A percentile compares a stretch with the other conserved stretches of the same genome.
Evolutionary conservation across 192 early-diverging fungal species (phyloP).

Genomic region (Thamnidium elegans): DNA sequence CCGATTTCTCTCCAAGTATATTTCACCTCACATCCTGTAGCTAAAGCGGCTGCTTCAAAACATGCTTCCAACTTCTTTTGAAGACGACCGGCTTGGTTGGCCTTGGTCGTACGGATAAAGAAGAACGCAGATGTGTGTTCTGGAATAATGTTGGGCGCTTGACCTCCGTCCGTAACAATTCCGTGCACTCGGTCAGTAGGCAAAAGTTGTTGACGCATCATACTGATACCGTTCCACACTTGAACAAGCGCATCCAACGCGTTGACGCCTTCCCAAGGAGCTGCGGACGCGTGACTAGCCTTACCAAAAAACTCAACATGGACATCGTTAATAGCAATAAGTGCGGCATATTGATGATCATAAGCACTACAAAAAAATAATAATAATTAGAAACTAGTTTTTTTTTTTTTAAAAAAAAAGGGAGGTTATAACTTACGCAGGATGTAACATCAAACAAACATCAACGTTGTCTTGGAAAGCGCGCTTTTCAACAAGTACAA

Average conservation of each 20-base stretch:
- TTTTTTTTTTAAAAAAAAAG: background rate
- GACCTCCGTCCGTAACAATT: slow-evolving; percentile 75
- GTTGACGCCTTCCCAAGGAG: slow-evolving; percentile 60
- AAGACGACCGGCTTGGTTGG: slow-evolving; percentile 46
- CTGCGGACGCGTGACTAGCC: slow-evolving; percentile 63
- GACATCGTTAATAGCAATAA: slow-evolving; percentile 40
- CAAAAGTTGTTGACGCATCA: slow-evolving; percentile 72
- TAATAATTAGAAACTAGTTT: background rate
- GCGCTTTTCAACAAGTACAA: slow-evolving; percentile 60
- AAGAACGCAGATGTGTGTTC: slow-evolving; percentile 57
- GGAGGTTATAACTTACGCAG: slow-evolving; percentile 42
- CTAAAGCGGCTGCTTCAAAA: slow-evolving; percentile 62
- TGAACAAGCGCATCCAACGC: slow-evolving; percentile 73
- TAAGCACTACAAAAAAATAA: slow-evolving; percentile 31
- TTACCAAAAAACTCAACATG: slow-evolving; percentile 68
- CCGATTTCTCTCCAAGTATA: slow-evolving; percentile 40
- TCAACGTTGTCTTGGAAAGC: slow-evolving; percentile 68
- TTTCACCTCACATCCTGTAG: slow-evolving; percentile 66
- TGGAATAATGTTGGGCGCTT: slow-evolving; percentile 63
- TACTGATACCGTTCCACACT: slow-evolving; percentile 61
- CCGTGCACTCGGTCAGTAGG: slow-evolving; percentile 69
- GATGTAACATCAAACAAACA: slow-evolving; percentile 81
- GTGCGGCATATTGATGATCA: slow-evolving; percentile 45
- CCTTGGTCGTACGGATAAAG: slow-evolving; percentile 55
- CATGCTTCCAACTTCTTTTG: slow-evolving; percentile 48